Conservation (phyloP, 1,284 basidiomycete species). For the Rhodofomes roseus region DNA sequence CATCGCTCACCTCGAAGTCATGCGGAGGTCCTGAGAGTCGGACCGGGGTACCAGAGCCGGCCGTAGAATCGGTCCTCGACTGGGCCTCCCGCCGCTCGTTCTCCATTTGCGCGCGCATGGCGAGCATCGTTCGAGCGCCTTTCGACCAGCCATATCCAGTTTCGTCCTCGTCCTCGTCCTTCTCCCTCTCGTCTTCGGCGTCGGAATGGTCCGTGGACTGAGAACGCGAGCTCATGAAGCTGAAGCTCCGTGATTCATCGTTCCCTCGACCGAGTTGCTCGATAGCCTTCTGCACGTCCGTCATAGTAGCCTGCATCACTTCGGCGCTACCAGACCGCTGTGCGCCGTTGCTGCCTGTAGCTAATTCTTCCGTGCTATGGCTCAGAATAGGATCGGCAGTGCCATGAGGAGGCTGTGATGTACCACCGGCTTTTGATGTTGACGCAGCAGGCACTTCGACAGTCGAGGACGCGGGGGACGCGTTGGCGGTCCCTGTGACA, state of each 20-base stretch:
- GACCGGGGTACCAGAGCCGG: conserved; percentile 27
- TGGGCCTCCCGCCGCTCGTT: conserved; percentile 46
- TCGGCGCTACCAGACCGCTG: conserved; percentile 33
- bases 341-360: not conserved
- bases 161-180: conserved; percentile 34
- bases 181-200: conserved; percentile 50
- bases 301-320: conserved; percentile 77
- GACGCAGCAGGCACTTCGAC: conserved; percentile 8
- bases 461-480: conserved; percentile 15
- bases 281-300: conserved; percentile 85
- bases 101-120: conserved; percentile 66
- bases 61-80: conserved; percentile 33
- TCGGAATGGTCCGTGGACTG: conserved; percentile 53
- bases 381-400: conserved; percentile 3
- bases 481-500: conserved; percentile 11
- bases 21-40: conserved; percentile 58
- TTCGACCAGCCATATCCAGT: conserved; percentile 62
- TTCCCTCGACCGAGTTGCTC: conserved; percentile 63
- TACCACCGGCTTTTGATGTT: not conserved
- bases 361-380: conserved; percentile 1
- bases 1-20: conserved; percentile 74
- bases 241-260: conserved; percentile 66
- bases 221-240: conserved; percentile 59
- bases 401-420: not conserved
- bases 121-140: conserved; percentile 63